Percentiles rank a stretch among this genome's conserved stretches.
These are phyloP conservation scores for Dryas alaskensis DNA, from an alignment of 306 rosid species.

Conservation along the genomic window DNA sequence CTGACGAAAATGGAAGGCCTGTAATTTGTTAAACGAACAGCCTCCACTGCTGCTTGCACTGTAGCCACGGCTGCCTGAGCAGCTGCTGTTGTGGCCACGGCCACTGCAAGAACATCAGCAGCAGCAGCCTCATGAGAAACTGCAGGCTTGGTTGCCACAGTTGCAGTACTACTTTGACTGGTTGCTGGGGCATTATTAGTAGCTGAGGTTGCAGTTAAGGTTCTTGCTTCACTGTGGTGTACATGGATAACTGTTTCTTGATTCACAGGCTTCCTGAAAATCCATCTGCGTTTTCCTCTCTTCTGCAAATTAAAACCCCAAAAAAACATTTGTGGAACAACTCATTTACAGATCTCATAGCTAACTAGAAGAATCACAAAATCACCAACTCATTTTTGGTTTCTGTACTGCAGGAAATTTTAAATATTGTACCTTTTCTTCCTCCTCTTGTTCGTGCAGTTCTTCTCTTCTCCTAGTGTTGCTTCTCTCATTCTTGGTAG, in stretches of 20 bases:
- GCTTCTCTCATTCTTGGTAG: constrained; percentile 34
- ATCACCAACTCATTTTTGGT: too few species aligned
- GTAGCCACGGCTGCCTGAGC: constrained; percentile 44
- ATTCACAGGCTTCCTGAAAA: constrained; percentile 39
- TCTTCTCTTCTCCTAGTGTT: constrained; percentile 48
- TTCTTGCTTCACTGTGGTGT: constrained; percentile 26
- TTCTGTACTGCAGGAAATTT: neutral
- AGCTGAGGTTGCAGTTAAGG: constrained; percentile 14
- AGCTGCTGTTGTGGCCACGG: constrained; percentile 40
- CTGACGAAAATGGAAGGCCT: constrained; percentile 39
- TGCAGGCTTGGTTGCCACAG: neutral
- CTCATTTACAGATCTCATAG: neutral
- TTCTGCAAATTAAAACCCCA: constrained; percentile 28
- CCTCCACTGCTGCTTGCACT: constrained; percentile 35
- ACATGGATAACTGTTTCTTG: constrained; percentile 35
- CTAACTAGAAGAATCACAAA: neutral
- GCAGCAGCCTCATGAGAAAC: constrained; percentile 7
- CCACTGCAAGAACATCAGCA: constrained; percentile 37
- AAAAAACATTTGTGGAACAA: neutral
- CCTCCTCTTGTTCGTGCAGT: constrained; percentile 41
- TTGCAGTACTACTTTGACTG: neutral
- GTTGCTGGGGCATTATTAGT: constrained; percentile 18
- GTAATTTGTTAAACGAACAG: constrained; percentile 25
- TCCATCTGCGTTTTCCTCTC: constrained; percentile 59
- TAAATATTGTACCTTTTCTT: constrained; percentile 39